A percentile compares a stretch with the other conserved stretches of the same genome.
These are phyloP conservation scores for Xylaria palmicola DNA, from an alignment of 495 filamentous ascomycete genomes.

Conservation along the genomic window DNA sequence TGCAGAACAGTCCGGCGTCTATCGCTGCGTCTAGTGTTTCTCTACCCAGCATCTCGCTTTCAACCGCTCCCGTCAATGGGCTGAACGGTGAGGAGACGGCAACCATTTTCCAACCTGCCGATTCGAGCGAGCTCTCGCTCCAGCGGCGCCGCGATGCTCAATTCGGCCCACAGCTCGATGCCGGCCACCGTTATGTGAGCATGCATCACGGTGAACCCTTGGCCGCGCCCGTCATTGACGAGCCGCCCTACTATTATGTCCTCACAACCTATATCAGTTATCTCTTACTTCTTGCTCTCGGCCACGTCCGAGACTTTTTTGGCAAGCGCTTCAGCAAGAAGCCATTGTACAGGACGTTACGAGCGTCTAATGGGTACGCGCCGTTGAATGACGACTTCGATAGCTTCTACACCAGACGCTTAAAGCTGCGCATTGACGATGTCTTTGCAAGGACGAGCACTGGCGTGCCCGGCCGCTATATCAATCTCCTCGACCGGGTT, in stretches of 20 bases:
- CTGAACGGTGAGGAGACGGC: constrained; percentile 66
- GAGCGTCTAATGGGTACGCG: constrained; percentile 82
- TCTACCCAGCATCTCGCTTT: constrained; percentile 88
- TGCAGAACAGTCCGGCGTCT: constrained; percentile 59
- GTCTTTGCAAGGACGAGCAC: constrained; percentile 90
- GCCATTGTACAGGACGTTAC: constrained; percentile 79
- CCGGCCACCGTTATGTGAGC: constrained; percentile 82
- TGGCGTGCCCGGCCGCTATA: constrained; percentile 90
- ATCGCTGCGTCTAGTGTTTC: constrained; percentile 73
- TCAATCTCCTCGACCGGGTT: constrained; percentile 84
- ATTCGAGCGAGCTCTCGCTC: constrained; percentile 75
- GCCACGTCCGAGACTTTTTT: constrained; percentile 95
- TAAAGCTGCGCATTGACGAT: constrained; percentile 94
- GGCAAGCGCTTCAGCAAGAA: constrained; percentile 87
- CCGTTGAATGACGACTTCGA: constrained; percentile 98
- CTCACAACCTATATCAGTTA: constrained; percentile 97
- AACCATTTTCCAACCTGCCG: constrained; percentile 88
- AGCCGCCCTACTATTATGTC: constrained; percentile 94
- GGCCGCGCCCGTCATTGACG: constrained; percentile 83
- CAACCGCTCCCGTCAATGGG: constrained; percentile 80
- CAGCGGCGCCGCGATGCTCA: constrained; percentile 81
- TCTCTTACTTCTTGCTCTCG: constrained; percentile 90
- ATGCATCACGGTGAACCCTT: constrained; percentile 75
- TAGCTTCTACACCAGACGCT: constrained; percentile 90
- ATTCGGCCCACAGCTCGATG: constrained; percentile 82